Evolutionary conservation across 768 basidiomycete species (phyloP), one percentile per base, ranked within the genome.

Genomic region (Auricularia auricula-judae): DNA sequence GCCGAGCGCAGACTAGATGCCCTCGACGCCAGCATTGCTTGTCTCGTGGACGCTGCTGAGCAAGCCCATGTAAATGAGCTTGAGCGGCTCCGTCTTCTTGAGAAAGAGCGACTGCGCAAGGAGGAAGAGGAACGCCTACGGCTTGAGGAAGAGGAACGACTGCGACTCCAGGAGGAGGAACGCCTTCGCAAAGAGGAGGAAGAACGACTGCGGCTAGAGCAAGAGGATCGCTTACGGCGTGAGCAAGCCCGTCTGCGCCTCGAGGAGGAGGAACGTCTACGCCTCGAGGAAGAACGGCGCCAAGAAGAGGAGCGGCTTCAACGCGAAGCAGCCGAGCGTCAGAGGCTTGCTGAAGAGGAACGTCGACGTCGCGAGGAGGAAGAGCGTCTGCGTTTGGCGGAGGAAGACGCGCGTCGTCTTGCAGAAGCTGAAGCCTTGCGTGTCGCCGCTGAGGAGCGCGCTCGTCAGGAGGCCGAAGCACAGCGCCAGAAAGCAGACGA

Each of bases 21-120:
- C 8, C 23, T 59, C 29, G 56, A 59, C 56, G 56, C 14, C 23
- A 18, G 18, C 23, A 42, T 44, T n/a, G 63, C 47, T n/a, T 5
- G 11, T 4, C 63, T 64, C 3, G 29, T 14, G 53, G 18, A 36
- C 34, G 18, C n/a, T 11, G 53, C 36, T 29, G 63, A 58, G 23
- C 23, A 35, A 7, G 56, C 56, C 11, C 56, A 59, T 29, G 34
- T 18, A 21, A 18, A 5, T 18, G 56, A 59, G 56, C 7, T 59
- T 12, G 56, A 59, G 29, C 58, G 64, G 33, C 34, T 65, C 14
- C 36, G 39, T 10, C 8, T 33, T 10, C 70, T 79, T 34, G 77
- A 81, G 56, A 74, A 76, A 4, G 66, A 77, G 29, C 74, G 74
- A 42, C 67, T 74, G 54, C 76, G 80, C 65, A 69, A 73, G 14